Evolutionary conservation across 139 green algal species (phyloP).

Genomic region (Closterium sp.): DNA sequence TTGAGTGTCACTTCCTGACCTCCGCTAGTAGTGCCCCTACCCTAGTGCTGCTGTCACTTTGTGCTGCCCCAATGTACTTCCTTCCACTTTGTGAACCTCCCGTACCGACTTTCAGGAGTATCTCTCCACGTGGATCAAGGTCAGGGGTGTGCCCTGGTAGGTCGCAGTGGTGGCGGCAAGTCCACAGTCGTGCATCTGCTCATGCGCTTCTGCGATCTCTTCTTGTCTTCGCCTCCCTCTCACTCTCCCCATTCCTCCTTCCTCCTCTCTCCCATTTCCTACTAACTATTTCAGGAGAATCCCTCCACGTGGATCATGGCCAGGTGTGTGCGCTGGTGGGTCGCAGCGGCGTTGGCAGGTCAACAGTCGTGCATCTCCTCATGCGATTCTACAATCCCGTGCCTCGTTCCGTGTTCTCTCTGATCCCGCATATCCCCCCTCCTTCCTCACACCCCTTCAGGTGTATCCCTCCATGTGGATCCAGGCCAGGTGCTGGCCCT

Average conservation of each 20-base stretch:
- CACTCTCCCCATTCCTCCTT: no score
- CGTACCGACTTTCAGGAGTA: no score
- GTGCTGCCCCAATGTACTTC: no score
- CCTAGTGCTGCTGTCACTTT: no score
- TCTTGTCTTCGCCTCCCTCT: not conserved
- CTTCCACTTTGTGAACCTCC: no score
- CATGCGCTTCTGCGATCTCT: conserved; percentile 53
- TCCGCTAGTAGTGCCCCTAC: no score
- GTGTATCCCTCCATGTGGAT: no score
- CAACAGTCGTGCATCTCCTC: conserved; percentile 55
- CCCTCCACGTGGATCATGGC: not conserved
- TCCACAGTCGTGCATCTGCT: conserved; percentile 53
- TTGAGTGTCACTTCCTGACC: no score
- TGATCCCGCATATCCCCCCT: no score
- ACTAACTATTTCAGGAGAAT: not conserved
- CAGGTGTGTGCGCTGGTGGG: conserved; percentile 52
- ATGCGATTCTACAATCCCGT: conserved; percentile 60
- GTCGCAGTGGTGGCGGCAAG: conserved; percentile 51
- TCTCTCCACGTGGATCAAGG: not conserved
- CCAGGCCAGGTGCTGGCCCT: conserved; percentile 46
- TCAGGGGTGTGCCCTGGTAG: conserved; percentile 49
- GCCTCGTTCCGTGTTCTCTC: no score
- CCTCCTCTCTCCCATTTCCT: no score
- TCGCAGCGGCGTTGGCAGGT: conserved; percentile 49
- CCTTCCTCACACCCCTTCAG: no score